Percentiles rank a stretch among this genome's conserved stretches.
Evolutionary conservation across 139 green algal species (phyloP).

Genomic region (Pseudopediastrum boryanum): DNA sequence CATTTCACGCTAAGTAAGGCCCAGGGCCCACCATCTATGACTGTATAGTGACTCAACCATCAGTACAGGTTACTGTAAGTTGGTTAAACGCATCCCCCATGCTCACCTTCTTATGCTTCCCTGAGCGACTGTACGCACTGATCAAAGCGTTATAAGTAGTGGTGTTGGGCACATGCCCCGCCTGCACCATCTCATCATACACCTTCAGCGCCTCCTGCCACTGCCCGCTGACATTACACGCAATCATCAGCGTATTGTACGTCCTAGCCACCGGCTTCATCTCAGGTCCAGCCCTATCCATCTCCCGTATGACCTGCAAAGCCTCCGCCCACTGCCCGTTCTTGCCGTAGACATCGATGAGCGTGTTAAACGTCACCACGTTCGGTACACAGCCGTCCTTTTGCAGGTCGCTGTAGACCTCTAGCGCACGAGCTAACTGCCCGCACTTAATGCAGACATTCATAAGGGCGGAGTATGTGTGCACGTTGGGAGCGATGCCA

Average conservation of each 20-base stretch:
- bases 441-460: slow-evolving; percentile 87
- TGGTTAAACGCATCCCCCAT: too few species aligned
- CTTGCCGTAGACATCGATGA: slow-evolving; percentile 81
- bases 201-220: slow-evolving; percentile 62
- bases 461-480: slow-evolving; percentile 90
- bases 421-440: slow-evolving; percentile 68
- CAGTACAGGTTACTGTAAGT: not conserved
- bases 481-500: slow-evolving; percentile 78
- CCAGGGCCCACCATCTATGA: too few species aligned
- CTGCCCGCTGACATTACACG: slow-evolving; percentile 65
- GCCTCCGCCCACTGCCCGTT: slow-evolving; percentile 73
- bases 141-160: slow-evolving; percentile 87
- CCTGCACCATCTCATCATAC: slow-evolving; percentile 56
- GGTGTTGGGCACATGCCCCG: slow-evolving; percentile 67
- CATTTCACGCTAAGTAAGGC: too few species aligned
- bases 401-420: slow-evolving; percentile 74
- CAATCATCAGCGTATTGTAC: slow-evolving; percentile 62
- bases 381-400: slow-evolving; percentile 54
- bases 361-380: slow-evolving; percentile 79
- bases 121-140: slow-evolving; percentile 69
- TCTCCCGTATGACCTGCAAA: slow-evolving; percentile 47
- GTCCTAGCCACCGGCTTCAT: slow-evolving; percentile 69
- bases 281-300: slow-evolving; percentile 39
- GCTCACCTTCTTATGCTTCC: slow-evolving; percentile 37
- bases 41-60: too few species aligned